Evolutionary conservation across 148 eudicot genomes (phyloP).

Genomic region (Heliamphora exappendiculata): DNA sequence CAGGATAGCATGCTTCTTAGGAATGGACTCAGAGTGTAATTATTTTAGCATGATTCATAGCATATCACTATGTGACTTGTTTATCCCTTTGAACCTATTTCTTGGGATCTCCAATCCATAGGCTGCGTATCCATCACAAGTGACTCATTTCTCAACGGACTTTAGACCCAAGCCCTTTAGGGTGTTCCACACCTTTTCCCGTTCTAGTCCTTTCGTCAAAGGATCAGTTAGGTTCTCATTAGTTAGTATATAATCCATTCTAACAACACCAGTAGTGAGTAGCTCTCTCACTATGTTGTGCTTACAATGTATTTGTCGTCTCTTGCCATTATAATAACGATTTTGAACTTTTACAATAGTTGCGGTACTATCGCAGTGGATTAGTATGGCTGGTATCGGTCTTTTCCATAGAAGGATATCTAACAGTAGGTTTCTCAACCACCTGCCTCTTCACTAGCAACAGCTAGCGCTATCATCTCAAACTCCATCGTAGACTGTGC

Average conservation of each 20-base stretch:
- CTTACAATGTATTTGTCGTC: neutral
- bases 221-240: neutral
- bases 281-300: neutral
- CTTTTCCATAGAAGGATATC: neutral
- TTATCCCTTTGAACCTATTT: too few species aligned
- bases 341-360: constrained; percentile 1
- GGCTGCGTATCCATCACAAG: too few species aligned
- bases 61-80: too few species aligned
- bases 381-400: too few species aligned
- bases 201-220: too few species aligned
- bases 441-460: constrained; percentile 1
- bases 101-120: too few species aligned
- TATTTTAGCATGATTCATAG: too few species aligned
- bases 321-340: constrained; percentile 4
- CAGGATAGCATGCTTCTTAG: neutral
- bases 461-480: too few species aligned
- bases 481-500: constrained; percentile 3
- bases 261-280: too few species aligned
- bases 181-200: neutral
- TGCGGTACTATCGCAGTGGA: neutral
- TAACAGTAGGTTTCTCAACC: neutral
- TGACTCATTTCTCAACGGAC: too few species aligned
- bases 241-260: neutral
- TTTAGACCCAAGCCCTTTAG: neutral
- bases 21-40: neutral